Percentiles rank a stretch among this genome's conserved stretches.
phyloP scores from a whole-genome alignment of 805 yeast species.

The Brettanomyces anomalus region DNA sequence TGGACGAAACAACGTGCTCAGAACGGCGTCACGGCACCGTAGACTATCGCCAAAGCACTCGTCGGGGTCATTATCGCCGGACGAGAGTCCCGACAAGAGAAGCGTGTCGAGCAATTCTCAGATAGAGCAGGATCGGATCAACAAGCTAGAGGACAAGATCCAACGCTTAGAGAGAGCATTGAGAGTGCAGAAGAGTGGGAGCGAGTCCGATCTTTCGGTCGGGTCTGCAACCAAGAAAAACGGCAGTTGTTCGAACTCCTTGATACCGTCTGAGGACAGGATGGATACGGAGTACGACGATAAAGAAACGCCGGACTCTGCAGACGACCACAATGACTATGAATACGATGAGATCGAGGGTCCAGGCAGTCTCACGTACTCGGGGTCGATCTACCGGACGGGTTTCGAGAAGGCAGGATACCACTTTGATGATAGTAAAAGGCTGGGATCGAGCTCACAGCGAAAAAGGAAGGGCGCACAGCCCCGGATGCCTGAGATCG shows the following conservation, averaged over 20 bases:
- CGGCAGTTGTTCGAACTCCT: constrained; percentile 1
- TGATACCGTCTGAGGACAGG: constrained; percentile 19
- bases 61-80: not conserved
- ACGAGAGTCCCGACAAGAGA: not conserved
- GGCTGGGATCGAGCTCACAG: not conserved
- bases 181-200: constrained; percentile 11
- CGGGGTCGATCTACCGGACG: constrained; percentile 26
- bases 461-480: not conserved
- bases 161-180: constrained; percentile 21
- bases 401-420: constrained; percentile 29
- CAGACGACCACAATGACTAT: constrained; percentile 20
- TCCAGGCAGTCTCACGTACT: constrained; percentile 24
- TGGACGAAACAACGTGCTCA: too few species aligned
- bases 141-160: constrained; percentile 25
- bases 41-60: too few species aligned
- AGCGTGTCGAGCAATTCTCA: not conserved
- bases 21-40: too few species aligned
- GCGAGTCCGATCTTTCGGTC: constrained; percentile 9
- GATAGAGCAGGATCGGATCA: constrained; percentile 16
- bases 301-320: constrained; percentile 3
- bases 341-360: constrained; percentile 26
- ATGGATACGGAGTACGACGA: constrained; percentile 8
- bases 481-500: not conserved
- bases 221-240: constrained; percentile 4
- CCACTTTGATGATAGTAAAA: constrained; percentile 17